Percentiles rank a stretch among this genome's conserved stretches.
These are phyloP conservation scores for Xylariaceae sp. DNA, from an alignment of 2,329 filamentous ascomycete genomes.

Conservation along the genomic window DNA sequence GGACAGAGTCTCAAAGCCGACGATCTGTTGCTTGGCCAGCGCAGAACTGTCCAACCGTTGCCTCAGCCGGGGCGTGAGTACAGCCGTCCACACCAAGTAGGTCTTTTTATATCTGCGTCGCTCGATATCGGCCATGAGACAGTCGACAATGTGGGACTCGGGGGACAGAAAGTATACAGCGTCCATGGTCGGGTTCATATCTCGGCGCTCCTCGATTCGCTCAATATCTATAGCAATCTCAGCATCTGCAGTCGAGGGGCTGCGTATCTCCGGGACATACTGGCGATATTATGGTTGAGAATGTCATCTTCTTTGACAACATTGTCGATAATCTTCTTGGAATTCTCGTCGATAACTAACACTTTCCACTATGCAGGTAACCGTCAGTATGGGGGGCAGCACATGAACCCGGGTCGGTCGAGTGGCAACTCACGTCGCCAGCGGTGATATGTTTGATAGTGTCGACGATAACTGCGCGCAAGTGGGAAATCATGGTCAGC, in stretches of 20 bases:
- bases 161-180: constrained; percentile 90
- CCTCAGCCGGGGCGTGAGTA: constrained; percentile 66
- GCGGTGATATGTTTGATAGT: constrained; percentile 74
- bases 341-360: constrained; percentile 79
- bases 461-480: constrained; percentile 59
- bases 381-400: constrained; percentile 3
- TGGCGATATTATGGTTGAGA: constrained; percentile 92
- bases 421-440: constrained; percentile 62
- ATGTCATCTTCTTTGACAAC: constrained; percentile 94
- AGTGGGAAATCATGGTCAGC: constrained; percentile 10
- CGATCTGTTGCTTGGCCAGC: constrained; percentile 67
- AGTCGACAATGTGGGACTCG: constrained; percentile 84
- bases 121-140: constrained; percentile 88
- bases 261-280: constrained; percentile 46
- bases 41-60: constrained; percentile 70
- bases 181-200: constrained; percentile 83
- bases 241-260: constrained; percentile 19
- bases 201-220: constrained; percentile 81
- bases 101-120: constrained; percentile 73
- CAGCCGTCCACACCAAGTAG: constrained; percentile 80
- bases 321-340: constrained; percentile 84
- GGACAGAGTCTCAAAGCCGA: constrained; percentile 76
- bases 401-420: neutral
- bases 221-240: constrained; percentile 69
- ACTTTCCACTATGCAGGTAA: constrained; percentile 78